Evolutionary conservation across 2,329 filamentous ascomycete species (phyloP), one percentile per base, ranked within the genome.

Genomic region (Tolypocladium pustulatum): DNA sequence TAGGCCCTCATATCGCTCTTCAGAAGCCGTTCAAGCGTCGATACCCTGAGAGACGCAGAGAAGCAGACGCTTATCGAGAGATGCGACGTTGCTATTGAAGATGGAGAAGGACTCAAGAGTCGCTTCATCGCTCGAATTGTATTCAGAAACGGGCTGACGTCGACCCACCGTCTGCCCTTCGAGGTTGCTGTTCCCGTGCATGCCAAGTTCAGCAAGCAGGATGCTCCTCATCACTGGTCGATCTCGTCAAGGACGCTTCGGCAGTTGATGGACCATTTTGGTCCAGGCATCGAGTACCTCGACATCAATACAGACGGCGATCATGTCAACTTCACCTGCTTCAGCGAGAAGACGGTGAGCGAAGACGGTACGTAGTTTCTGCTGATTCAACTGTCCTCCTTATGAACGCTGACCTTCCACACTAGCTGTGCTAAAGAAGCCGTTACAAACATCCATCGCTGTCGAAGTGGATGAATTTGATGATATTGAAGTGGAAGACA

Each of bases 231-330:
- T 61, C 80, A 81, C 60, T 93, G 89, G 89, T 81, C 79, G 13
- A 90, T 92, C 59, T 84, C 86, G 20, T 86, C 88, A 3, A 79
- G 84, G 60, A 86, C 86, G 0, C 73, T 93, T 56, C 83, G 87
- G 61, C 88, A 91, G 65, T 81, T 91, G 61, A 86, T 90, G 73
- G 89, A 92, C 60, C 89, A 91, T 67, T 92, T 92, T 67, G 88
- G 88, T 0, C 87, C 87, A 1, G 89, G 88, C 6, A 90, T 90
- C 37, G 89, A 93, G 69, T 87, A 91, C 64, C 80, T 93, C 2
- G 89, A 92, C 64, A 87, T 93, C 62, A 88, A 89, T 67, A 85
- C 86, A 0, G 85, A 90, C 61, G 84, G 85, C 15, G 84, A 89
- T 57, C 82, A 88, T 54, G 85, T 89, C 20, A 88, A 89, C 59